Base-by-base conservation (phyloP, 768 basidiomycete genomes). In the Boletus patriciae region DNA sequence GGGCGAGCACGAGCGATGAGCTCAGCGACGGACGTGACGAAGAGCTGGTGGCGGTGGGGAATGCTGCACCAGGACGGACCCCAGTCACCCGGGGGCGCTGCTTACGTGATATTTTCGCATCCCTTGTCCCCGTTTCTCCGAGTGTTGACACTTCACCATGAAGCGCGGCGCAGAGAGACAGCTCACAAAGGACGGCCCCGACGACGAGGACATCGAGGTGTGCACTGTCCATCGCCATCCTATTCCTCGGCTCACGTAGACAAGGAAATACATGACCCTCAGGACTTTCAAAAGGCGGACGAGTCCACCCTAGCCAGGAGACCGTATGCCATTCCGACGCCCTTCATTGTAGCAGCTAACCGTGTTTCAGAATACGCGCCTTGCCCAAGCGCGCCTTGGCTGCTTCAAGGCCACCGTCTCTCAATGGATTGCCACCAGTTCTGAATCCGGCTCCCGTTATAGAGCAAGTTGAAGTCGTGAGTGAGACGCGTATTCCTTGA, bases 111-210 rank as follows among this genome's bases (percentile, higher is more conserved):
- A 46, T 41, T 59, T 65, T 63, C 52, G 43, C 61, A 52, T 59
- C 46, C 13, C n/a, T 46, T 46, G 21, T 27, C 29, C 38, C 9
- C n/a, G 21, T 42, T 51, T 48, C 33, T 46, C 18, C 48, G n/a
- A 4, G 31, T 37, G 50, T 47, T 58, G 45, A 25, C 38, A 4
- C 50, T 42, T 55, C 57, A 68, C 46, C 63, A 86, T 90, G 87
- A 92, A 92, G 73, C 82, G 90, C 69, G 80, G 78, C 53, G 90
- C 90, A 68, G 90, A 91, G 50, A 81, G 73, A 58, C 87, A 92
- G 63, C 66, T 92, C 34, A 77, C 79, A 12, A 89, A 83, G 63
- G 86, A 85, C 56, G 77, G 73, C 27, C 66, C 48, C 19, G 77
- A 76, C 25, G 76, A 74, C 18, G 73, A 71, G 18, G 75, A 76